Conservation (phyloP, 495 filamentous ascomycete genomes). For the Barbatosphaeria neglecta region DNA sequence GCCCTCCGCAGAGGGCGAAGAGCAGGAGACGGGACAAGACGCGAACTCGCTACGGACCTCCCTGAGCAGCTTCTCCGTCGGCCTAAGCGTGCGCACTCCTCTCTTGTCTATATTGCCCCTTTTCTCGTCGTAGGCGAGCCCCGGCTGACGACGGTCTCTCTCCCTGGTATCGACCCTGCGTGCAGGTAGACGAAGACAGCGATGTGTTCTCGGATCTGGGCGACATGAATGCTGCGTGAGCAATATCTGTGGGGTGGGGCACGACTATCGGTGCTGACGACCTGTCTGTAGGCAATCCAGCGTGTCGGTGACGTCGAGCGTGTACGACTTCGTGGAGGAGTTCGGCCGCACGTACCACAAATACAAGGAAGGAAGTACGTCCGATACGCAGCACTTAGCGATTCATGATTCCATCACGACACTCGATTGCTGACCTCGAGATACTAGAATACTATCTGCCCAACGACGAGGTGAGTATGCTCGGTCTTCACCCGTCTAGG, state of each 20-base stretch:
- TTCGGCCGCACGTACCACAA: constrained; percentile 17
- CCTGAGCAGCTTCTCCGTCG: constrained; percentile 2
- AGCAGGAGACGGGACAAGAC: background rate
- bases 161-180: too few relatives aligned
- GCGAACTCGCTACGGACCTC: background rate
- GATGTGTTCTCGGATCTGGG: constrained; percentile 8
- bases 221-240: constrained; percentile 4
- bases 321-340: constrained; percentile 15
- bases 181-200: constrained; percentile 1
- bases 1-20: too few relatives aligned
- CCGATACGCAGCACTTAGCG: too few relatives aligned
- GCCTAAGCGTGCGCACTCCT: background rate
- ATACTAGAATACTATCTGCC: constrained; percentile 10
- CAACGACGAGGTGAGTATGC: constrained; percentile 13
- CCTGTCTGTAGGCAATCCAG: constrained; percentile 5
- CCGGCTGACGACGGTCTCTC: background rate
- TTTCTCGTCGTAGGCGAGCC: background rate
- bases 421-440: background rate
- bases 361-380: constrained; percentile 19
- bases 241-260: background rate
- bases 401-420: too few relatives aligned
- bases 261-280: background rate
- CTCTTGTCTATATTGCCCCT: background rate
- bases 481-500: too few relatives aligned
- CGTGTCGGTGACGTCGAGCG: constrained; percentile 11